Evolutionary conservation across 371 early-diverging fungal genomes (phyloP), one percentile per base, ranked within the genome.

Genomic region (Chytridium lagenaria): DNA sequence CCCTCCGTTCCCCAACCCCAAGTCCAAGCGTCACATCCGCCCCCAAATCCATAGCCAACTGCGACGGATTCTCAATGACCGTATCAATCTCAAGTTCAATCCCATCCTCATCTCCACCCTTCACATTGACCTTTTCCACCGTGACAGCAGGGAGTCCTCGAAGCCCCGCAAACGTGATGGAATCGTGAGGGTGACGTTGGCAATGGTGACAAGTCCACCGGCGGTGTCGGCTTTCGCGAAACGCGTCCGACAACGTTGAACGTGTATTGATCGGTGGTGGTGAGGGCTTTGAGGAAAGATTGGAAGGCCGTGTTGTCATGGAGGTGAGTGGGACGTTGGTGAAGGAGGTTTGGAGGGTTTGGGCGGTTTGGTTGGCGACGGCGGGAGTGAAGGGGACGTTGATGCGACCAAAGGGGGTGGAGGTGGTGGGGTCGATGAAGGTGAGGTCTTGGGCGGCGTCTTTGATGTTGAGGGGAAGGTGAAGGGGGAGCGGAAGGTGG

Each of bases 181-280:
- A 65, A 40, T 85, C 82, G n/a, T 52, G 30, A 88, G 74, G 37
- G 76, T 61, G 30, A 74, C 34, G 51, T 61, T 61, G 19, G 88
- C 83, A 79, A 90, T 88, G 30, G 78, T 66, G 23, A 85, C 84
- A 0, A 7, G 40, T 1, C 74, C 74, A 38, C 30, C 28, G 30
- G 52, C 57, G 7, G 74, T 68, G 49, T 40, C 74, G 12, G 74
- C 68, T 30, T 36, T n/a, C 2, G 63, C 10, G 64, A 37, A 1
- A 69, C 74, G n/a, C 23, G 26, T 10, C 74, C 74, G 1, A 22
- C 33, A 5, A 74, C 38, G 34, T 34, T 50, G 40, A 65, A 59
- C n/a, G 70, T 65, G 23, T 49, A 63, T 12, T 22, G 1, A 23
- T 22, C 28, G 26, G 37, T 50, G 50, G 34, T 15, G 50, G 74